Evolutionary conservation across 75 land plant species (phyloP).

Genomic region (Adiantum capillusveneris): DNA sequence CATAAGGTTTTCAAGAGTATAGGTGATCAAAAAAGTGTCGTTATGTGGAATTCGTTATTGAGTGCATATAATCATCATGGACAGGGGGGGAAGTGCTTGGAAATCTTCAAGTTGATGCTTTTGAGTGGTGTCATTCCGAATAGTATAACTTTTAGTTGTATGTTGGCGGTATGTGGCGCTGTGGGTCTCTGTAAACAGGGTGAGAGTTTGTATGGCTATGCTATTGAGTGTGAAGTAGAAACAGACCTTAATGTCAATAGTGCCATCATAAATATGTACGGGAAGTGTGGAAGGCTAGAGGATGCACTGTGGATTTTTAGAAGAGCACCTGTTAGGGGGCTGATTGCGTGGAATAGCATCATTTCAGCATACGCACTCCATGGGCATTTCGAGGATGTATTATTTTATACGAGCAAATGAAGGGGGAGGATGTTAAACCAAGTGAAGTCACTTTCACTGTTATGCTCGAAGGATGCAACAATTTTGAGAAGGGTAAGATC

Average conservation of each 20-base stretch:
- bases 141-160: not conserved
- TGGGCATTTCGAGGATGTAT: conserved; percentile 27
- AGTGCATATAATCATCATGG: not conserved
- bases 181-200: not conserved
- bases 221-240: conserved; percentile 11
- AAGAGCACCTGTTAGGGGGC: conserved; percentile 7
- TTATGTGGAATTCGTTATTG: not conserved
- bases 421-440: conserved; percentile 25
- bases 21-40: not conserved
- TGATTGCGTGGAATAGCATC: conserved; percentile 41
- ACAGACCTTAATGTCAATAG: conserved; percentile 28
- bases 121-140: not conserved
- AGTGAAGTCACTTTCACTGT: conserved; percentile 4
- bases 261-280: conserved; percentile 36
- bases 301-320: conserved; percentile 27
- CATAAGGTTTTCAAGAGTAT: not conserved
- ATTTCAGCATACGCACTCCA: conserved; percentile 30
- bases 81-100: not conserved
- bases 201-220: not conserved
- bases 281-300: conserved; percentile 27
- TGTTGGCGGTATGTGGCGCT: not conserved
- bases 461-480: too few relatives aligned
- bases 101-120: not conserved
- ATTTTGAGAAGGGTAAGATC: too few relatives aligned
- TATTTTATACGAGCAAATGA: conserved; percentile 31